Base-by-base conservation (phyloP, 2,329 filamentous ascomycete species). In the Pestalotiopsis sp. region DNA sequence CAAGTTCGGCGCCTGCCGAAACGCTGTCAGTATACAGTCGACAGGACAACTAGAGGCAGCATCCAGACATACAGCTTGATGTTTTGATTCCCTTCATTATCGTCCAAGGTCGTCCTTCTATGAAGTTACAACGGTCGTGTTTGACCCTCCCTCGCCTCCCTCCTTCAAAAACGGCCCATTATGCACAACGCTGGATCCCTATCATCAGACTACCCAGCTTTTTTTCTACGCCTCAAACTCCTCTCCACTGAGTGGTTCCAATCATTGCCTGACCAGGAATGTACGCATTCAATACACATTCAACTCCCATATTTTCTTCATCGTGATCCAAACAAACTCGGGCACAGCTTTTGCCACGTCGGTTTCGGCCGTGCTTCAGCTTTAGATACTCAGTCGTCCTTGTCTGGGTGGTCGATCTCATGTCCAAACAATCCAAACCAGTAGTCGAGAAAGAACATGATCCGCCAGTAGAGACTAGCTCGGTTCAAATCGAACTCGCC, bases 401-500 rank as follows among this genome's bases (percentile, higher is more conserved):
- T 89, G 70, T 89, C 87, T 11, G 83, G 82, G 73, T 80, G 85
- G 69, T 86, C 82, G 67, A 90, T 86, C 73, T 90, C 88, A 25
- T 87, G 85, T 57, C 84, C 84, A 76, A 91, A 91, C 52, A 90
- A 80, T 4, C 84, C 81, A 74, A 90, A 89, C 67, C 83, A 85
- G 20, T 82, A 81, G 74, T 91, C 89, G 27, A 91, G 80, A 82
- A 84, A 90, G 81, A 86, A 91, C 73, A 91, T 88, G 58, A 91
- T 75, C 78, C 88, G 89, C 90, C 90, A 92, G 80, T 91, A 92
- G 70, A 91, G 79, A 70, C 89, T 91, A 12, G 90, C 90, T 60
- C 82, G 82, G 57, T 88, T 88, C 84, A 90, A 92, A 79, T 98
- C 95, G 74, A 97, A 95, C 57, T 89, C 90, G 68, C 93, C 93